These are phyloP conservation scores for Aquilaria malaccensis DNA, from an alignment of 345 rosid genomes.

Conservation along the genomic window DNA sequence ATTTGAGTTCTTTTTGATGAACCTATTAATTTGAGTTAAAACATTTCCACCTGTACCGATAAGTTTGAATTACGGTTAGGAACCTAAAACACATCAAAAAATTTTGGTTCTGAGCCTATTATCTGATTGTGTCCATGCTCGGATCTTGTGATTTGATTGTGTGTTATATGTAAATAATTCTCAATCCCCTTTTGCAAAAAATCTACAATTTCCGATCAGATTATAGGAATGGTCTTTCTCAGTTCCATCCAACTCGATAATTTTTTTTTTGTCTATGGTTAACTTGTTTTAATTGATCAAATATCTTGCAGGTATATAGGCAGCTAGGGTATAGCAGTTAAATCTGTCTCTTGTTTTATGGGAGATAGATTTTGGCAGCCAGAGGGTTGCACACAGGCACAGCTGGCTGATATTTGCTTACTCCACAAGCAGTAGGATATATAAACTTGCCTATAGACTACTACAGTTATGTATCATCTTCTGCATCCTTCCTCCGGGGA, in stretches of 20 bases:
- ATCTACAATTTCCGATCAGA: neutral
- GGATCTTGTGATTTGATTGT: neutral
- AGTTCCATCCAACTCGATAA: neutral
- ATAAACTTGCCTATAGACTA: neutral
- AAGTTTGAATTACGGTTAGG: too few relatives aligned
- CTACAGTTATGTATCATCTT: neutral
- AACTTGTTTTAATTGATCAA: neutral
- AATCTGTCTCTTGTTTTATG: conserved; percentile 13
- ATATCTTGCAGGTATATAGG: conserved; percentile 27
- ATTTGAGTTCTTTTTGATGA: neutral
- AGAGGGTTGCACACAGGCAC: conserved; percentile 6
- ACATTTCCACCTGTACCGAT: too few relatives aligned
- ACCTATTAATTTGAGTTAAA: too few relatives aligned
- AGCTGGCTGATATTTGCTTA: conserved; percentile 19
- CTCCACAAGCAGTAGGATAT: conserved; percentile 10
- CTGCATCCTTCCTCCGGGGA: conserved; percentile 6
- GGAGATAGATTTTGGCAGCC: conserved; percentile 13
- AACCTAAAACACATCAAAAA: too few relatives aligned
- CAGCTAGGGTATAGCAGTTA: conserved; percentile 17
- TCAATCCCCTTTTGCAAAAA: neutral
- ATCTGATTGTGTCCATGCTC: neutral
- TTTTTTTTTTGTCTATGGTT: neutral
- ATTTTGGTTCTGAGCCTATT: neutral
- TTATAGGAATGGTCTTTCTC: neutral
- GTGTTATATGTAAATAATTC: neutral